Conservation (phyloP, 129 eudicot species). For the Lonicera japonica region DNA sequence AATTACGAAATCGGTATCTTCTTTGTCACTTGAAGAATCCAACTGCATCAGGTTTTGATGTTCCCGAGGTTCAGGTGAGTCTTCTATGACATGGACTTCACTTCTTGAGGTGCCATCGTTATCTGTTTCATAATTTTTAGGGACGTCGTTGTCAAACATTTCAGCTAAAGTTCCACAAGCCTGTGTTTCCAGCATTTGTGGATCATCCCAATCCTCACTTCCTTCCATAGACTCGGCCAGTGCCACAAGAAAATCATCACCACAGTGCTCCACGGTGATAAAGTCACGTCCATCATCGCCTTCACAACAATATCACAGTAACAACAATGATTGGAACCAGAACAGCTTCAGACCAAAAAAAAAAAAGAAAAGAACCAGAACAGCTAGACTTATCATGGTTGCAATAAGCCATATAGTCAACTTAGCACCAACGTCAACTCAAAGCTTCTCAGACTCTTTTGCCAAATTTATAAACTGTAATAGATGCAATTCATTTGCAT, state of each 20-base stretch:
- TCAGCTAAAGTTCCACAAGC: slow-evolving; percentile 80
- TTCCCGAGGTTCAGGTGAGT: slow-evolving; percentile 38
- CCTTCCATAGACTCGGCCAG: slow-evolving; percentile 82
- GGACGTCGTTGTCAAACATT: slow-evolving; percentile 50
- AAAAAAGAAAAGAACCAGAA: too few relatives aligned
- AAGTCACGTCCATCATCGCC: slow-evolving; percentile 92
- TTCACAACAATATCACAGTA: slow-evolving; percentile 16
- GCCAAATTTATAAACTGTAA: not conserved
- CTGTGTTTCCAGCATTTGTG: slow-evolving; percentile 73
- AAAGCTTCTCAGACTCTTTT: not conserved
- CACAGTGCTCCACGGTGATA: slow-evolving; percentile 88
- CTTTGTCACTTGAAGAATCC: slow-evolving; percentile 77
- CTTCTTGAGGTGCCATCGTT: slow-evolving; percentile 25
- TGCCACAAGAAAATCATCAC: slow-evolving; percentile 87
- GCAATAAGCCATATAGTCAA: not conserved
- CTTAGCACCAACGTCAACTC: not conserved
- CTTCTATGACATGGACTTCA: slow-evolving; percentile 35
- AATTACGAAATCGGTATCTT: slow-evolving; percentile 33
- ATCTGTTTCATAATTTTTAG: slow-evolving; percentile 13
- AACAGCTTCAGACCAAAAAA: too few relatives aligned
- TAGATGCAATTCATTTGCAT: not conserved
- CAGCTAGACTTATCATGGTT: not conserved
- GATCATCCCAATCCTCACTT: slow-evolving; percentile 93
- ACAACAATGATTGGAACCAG: not conserved
- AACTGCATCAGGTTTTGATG: slow-evolving; percentile 39